Conservation (phyloP, 768 basidiomycete species). For the Clitopilus hobsonii region DNA sequence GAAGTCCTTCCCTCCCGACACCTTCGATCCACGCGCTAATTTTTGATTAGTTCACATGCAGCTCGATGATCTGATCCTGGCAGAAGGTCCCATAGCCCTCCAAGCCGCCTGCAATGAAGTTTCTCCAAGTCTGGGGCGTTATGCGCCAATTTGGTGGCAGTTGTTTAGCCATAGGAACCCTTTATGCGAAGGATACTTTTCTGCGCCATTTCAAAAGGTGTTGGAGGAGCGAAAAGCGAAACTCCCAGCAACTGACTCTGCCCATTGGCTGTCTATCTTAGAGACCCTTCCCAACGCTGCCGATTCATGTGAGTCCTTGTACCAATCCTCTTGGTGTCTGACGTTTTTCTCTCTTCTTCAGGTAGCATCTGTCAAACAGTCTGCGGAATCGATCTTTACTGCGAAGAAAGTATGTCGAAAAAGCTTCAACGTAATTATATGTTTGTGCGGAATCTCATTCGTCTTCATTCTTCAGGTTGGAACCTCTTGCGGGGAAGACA, state of each 20-base stretch:
- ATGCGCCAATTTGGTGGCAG: neutral
- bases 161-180: neutral
- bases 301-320: neutral
- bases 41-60: too few species aligned
- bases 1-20: too few species aligned
- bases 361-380: constrained; percentile 12
- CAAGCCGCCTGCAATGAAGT: neutral
- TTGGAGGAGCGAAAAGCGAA: constrained; percentile 16
- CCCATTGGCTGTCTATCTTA: constrained; percentile 16
- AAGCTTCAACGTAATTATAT: too few species aligned
- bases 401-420: constrained; percentile 15
- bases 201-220: constrained; percentile 10
- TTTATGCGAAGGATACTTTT: constrained; percentile 6
- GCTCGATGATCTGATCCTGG: too few species aligned
- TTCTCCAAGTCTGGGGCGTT: neutral
- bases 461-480: neutral
- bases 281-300: neutral
- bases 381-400: constrained; percentile 13
- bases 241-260: constrained; percentile 9
- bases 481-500: neutral
- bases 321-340: neutral
- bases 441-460: too few species aligned
- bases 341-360: neutral
- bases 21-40: too few species aligned
- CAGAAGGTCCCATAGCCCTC: too few species aligned